phyloP scores from a whole-genome alignment of 164 flowering plant species.

The Berberis vulgaris region DNA sequence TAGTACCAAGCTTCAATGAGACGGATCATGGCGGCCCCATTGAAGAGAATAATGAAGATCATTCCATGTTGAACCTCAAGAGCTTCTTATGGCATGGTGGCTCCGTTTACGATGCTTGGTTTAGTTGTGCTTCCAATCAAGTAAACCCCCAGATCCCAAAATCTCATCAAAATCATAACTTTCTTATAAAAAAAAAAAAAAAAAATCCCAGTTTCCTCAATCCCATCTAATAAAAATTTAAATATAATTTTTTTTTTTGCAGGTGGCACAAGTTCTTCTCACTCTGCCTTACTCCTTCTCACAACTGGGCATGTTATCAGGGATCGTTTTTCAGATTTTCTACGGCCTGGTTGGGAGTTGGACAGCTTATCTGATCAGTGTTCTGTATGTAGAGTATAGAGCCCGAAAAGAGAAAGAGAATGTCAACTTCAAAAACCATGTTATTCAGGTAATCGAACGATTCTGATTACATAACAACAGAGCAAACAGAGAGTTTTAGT shows the following conservation, averaged over 20 bases:
- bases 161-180: neutral
- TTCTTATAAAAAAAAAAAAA: neutral
- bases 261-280: constrained; percentile 59
- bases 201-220: neutral
- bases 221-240: too few relatives aligned
- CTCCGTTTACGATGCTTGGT: constrained; percentile 91
- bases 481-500: too few relatives aligned
- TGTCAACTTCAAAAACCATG: constrained; percentile 80
- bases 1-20: constrained; percentile 50
- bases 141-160: constrained; percentile 19
- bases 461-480: too few relatives aligned
- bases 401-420: constrained; percentile 74
- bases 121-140: constrained; percentile 89
- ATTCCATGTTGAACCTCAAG: constrained; percentile 34
- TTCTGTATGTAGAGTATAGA: constrained; percentile 71
- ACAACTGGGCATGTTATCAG: constrained; percentile 78
- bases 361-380: constrained; percentile 88
- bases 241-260: neutral
- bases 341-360: constrained; percentile 79
- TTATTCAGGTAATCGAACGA: constrained; percentile 53
- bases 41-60: constrained; percentile 24
- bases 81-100: constrained; percentile 88
- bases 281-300: constrained; percentile 87
- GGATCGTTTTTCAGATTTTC: constrained; percentile 59
- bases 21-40: constrained; percentile 32